Conservation (phyloP, 176 grass and related monocot genomes). For the Canna indica region DNA sequence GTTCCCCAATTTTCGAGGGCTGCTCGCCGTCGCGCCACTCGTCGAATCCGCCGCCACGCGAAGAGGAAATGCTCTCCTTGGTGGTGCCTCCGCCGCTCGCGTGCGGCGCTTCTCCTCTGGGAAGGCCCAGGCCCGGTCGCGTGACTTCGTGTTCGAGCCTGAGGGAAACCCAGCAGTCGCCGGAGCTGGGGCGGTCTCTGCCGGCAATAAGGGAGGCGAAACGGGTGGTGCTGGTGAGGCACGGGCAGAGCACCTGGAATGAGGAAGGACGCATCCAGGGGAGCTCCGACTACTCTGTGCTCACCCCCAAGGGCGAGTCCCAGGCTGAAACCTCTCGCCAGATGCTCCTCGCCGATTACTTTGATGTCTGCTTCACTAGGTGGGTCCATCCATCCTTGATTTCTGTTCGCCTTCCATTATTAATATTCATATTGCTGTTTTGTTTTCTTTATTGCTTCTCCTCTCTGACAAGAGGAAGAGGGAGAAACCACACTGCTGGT, state of each 20-base stretch:
- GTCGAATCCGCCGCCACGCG: neutral
- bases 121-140: neutral
- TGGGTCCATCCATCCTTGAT: neutral
- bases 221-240: conserved; percentile 83
- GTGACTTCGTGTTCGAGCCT: conserved; percentile 34
- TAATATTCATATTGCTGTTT: too few species aligned
- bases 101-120: neutral
- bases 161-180: conserved; percentile 21
- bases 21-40: neutral
- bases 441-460: neutral
- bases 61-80: conserved; percentile 1
- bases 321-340: conserved; percentile 83
- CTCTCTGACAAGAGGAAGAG: neutral
- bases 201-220: conserved; percentile 47
- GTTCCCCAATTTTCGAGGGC: neutral
- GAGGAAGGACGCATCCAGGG: conserved; percentile 91
- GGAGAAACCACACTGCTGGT: neutral
- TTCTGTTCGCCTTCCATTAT: neutral
- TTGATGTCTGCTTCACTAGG: conserved; percentile 91
- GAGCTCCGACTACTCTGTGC: conserved; percentile 72
- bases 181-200: conserved; percentile 16
- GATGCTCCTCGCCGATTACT: conserved; percentile 74
- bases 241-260: conserved; percentile 99
- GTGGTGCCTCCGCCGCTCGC: neutral
- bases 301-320: conserved; percentile 76